Base-by-base conservation (phyloP, 352 stramenopile species). In the Aphanomyces astaci region DNA sequence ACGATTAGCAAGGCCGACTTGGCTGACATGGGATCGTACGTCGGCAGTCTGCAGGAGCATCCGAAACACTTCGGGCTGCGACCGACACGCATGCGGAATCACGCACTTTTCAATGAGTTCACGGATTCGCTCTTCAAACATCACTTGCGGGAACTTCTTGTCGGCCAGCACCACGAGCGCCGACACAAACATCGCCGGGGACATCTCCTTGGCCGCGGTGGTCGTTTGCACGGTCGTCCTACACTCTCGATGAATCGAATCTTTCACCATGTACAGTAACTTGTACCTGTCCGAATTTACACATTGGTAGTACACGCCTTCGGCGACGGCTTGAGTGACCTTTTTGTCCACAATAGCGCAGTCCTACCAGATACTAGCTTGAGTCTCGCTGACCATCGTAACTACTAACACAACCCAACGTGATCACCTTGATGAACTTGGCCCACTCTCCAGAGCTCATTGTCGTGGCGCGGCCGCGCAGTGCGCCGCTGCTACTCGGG, bases 401-500 rank as follows among this genome's bases (percentile, higher is more conserved):
- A n/a, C n/a, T n/a, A n/a, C n/a, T n/a, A n/a, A n/a, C n/a, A n/a
- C n/a, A n/a, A n/a, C n/a, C n/a, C n/a, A n/a, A n/a, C n/a, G n/a
- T n/a, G n/a, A n/a, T n/a, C 43, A 80, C 80, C 45, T 79, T 87
- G 71, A 88, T 72, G 57, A 93, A 84, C 64, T 91, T 93, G 66
- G 76, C 79, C 64, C 82, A 93, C 62, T 93, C 84, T 27, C 66
- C 74, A 22, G 89, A 72, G 55, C 84, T 93, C 73, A 93, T 84
- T 9, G 78, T 81, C 10, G 79, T 78, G 24, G 90, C 84, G 65
- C 81, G 89, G 2, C 84, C 84, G 9, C 72, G 76, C 0, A 83
- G 79, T 11, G 77, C 75, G 33, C 77, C 90, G 30, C 82, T 82
- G 63, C 84, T 89, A 64, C 11, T 64, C n/a, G 43, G 45, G 24